Evolutionary conservation across 805 yeast species (phyloP).

Genomic region (Cyberlindnera misumaiensis): DNA sequence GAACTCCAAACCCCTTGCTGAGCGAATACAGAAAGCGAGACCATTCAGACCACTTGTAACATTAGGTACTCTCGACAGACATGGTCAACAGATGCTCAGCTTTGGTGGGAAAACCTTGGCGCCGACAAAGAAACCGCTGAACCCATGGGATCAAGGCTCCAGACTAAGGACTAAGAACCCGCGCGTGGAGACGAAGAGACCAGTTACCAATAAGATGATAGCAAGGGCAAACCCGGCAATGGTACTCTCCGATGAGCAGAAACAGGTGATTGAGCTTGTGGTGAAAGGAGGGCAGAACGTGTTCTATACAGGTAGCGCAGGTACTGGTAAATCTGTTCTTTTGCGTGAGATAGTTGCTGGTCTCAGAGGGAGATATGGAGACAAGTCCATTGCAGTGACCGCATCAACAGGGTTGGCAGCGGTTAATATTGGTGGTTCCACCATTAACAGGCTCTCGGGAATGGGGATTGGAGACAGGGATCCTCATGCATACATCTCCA

Average conservation of each 20-base stretch:
- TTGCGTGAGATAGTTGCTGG: constrained; percentile 55
- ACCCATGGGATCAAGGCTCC: constrained; percentile 9
- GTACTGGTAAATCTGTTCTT: constrained; percentile 79
- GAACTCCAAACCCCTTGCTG: constrained; percentile 4
- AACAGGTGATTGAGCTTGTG: constrained; percentile 43
- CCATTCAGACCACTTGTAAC: constrained; percentile 3
- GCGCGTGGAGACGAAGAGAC: constrained; percentile 1
- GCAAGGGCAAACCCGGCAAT: constrained; percentile 4
- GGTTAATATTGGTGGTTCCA: constrained; percentile 84
- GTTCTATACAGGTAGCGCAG: constrained; percentile 81
- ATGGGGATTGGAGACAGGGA: constrained; percentile 65
- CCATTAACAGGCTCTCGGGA: constrained; percentile 81
- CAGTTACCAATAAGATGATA: constrained; percentile 1
- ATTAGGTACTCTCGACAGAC: constrained; percentile 4
- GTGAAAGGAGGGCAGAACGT: constrained; percentile 45
- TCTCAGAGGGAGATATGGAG: constrained; percentile 37
- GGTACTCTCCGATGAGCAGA: constrained; percentile 40
- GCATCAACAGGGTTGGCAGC: constrained; percentile 98
- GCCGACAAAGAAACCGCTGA: constrained; percentile 6
- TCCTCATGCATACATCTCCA: constrained; percentile 28
- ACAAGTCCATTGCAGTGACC: constrained; percentile 64
- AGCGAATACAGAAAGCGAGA: background rate
- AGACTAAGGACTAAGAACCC: constrained; percentile 10
- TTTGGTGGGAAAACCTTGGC: constrained; percentile 2
- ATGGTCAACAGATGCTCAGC: constrained; percentile 4